Percentiles rank a stretch among this genome's conserved stretches.
Conservation (phyloP, 805 yeast species). For the Starmerella apis region DNA sequence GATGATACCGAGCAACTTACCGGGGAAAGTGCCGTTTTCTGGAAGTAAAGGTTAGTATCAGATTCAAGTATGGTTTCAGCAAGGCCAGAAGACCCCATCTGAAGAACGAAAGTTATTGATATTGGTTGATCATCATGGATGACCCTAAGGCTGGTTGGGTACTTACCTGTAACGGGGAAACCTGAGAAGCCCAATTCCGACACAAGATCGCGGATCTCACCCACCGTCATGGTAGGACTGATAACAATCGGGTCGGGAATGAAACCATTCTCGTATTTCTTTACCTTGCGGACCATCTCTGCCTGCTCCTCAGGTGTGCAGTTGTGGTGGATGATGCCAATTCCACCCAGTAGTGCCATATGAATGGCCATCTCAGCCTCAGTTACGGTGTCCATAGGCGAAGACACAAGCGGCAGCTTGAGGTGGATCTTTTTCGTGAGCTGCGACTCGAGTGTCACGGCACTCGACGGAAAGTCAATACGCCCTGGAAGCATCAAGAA, state of each 20-base stretch:
- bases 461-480: slow-evolving; percentile 73
- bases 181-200: slow-evolving; percentile 80
- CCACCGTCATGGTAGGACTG: slow-evolving; percentile 64
- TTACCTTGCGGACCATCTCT: slow-evolving; percentile 92
- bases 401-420: slow-evolving; percentile 90
- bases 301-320: slow-evolving; percentile 96
- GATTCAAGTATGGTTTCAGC: slow-evolving; percentile 55
- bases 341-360: slow-evolving; percentile 97
- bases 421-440: slow-evolving; percentile 85
- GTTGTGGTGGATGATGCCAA: slow-evolving; percentile 97
- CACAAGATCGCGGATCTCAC: slow-evolving; percentile 65
- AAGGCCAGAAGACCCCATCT: slow-evolving; percentile 77
- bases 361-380: slow-evolving; percentile 95
- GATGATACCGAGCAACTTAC: slow-evolving; percentile 86
- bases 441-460: slow-evolving; percentile 69
- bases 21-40: slow-evolving; percentile 80
- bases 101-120: slow-evolving; percentile 98
- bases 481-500: slow-evolving; percentile 91
- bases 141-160: slow-evolving; percentile 10
- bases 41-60: slow-evolving; percentile 27
- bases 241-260: slow-evolving; percentile 88
- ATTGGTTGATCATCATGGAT: slow-evolving; percentile 27
- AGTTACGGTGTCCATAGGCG: slow-evolving; percentile 99
- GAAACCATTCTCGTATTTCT: slow-evolving; percentile 95
- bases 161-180: slow-evolving; percentile 99